Conservation (phyloP, 73 alveolate genomes). For the Paramecium primaurelia region DNA sequence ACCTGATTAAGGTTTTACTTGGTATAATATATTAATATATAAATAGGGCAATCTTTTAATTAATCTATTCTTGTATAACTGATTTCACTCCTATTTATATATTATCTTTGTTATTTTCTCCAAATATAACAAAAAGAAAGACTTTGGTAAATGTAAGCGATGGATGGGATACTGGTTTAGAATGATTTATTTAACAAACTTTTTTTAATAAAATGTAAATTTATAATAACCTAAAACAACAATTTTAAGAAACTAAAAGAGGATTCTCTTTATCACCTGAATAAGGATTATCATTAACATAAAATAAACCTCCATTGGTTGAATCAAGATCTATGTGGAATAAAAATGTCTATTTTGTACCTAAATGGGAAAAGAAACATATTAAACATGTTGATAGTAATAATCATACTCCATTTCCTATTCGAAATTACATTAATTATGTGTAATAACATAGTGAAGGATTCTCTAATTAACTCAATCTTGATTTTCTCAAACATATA, state of each 20-base stretch:
- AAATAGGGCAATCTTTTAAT: background rate
- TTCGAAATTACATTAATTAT: background rate
- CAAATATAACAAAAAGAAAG: background rate
- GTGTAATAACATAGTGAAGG: constrained; percentile 28
- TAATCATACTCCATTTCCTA: background rate
- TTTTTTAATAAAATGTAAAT: background rate
- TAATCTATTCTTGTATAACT: background rate
- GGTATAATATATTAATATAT: background rate
- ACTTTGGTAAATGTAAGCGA: background rate
- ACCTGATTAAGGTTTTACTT: background rate
- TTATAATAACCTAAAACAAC: background rate
- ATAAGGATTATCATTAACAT: background rate
- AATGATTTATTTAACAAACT: background rate
- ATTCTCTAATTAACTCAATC: background rate
- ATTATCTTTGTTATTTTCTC: background rate
- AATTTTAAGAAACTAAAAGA: background rate
- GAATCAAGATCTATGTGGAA: constrained; percentile 25
- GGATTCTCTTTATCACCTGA: background rate
- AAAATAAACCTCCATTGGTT: background rate
- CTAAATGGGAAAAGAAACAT: background rate
- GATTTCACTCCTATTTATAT: background rate
- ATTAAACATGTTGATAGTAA: background rate
- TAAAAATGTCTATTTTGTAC: background rate
- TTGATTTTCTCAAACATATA: background rate
- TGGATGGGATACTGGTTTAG: background rate